phyloP scores from a whole-genome alignment of 139 green algal species.

The Penium margaritaceum region DNA sequence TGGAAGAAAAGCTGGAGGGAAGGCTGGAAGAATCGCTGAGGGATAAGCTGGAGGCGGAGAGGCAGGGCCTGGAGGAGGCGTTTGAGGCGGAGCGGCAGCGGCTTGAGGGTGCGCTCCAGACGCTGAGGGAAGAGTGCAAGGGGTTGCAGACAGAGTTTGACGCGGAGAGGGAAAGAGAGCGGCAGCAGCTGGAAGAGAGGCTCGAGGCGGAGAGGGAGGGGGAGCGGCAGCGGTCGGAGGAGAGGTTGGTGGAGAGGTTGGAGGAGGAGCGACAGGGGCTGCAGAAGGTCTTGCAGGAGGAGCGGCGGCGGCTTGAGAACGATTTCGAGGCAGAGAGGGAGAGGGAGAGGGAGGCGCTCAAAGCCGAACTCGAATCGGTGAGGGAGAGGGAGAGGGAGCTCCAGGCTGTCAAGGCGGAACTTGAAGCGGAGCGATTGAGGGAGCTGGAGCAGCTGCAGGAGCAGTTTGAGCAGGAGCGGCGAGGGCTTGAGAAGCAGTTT shows the following conservation, averaged over 20 bases:
- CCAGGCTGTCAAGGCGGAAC: too few relatives aligned
- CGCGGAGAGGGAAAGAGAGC: not conserved
- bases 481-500: too few relatives aligned
- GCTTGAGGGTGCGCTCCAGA: too few relatives aligned
- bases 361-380: too few relatives aligned
- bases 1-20: conserved; percentile 7
- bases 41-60: not conserved
- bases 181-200: too few relatives aligned
- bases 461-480: not conserved
- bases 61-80: not conserved
- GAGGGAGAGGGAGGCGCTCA: too few relatives aligned
- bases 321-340: too few relatives aligned
- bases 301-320: too few relatives aligned
- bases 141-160: not conserved
- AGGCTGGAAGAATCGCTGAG: too few relatives aligned
- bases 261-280: not conserved
- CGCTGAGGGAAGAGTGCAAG: not conserved
- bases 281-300: too few relatives aligned
- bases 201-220: not conserved
- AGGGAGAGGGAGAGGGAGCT: too few relatives aligned
- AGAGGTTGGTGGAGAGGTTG: not conserved
- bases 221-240: not conserved
- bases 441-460: not conserved
- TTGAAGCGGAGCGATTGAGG: too few relatives aligned
- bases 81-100: not conserved